These are phyloP conservation scores for Podospora conica DNA, from an alignment of 495 filamentous ascomycete species.

Conservation along the genomic window DNA sequence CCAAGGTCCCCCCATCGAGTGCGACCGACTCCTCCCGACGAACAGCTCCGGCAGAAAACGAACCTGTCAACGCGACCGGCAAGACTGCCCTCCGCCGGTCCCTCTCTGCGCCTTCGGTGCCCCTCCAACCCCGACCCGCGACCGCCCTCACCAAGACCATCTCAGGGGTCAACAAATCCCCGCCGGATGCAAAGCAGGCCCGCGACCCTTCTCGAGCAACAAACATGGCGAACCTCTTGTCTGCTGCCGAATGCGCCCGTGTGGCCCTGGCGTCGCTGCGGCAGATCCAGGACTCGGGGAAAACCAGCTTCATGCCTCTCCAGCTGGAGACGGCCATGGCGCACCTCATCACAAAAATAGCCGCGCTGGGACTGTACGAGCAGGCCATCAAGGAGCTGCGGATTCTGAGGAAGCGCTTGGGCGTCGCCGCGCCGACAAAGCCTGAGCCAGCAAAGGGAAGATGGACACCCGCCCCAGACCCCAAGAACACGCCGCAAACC, in stretches of 20 bases:
- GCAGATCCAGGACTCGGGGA: slow-evolving; percentile 46
- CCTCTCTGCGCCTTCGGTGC: slow-evolving; percentile 42
- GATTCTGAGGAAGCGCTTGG: slow-evolving; percentile 58
- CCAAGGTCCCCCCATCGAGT: slow-evolving; percentile 44
- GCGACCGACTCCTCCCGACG: slow-evolving; percentile 18
- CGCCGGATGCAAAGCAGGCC: slow-evolving; percentile 32
- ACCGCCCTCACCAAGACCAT: slow-evolving; percentile 36
- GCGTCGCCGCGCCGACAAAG: slow-evolving; percentile 23
- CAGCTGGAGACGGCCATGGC: slow-evolving; percentile 83
- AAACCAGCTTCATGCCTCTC: slow-evolving; percentile 49
- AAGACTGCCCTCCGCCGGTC: slow-evolving; percentile 40
- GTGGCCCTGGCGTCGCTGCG: slow-evolving; percentile 66
- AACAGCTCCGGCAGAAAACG: slow-evolving; percentile 23
- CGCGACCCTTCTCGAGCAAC: slow-evolving; percentile 23
- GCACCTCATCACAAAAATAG: slow-evolving; percentile 63
- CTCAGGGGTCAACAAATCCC: neutral
- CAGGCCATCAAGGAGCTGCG: slow-evolving; percentile 72
- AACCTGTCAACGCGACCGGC: slow-evolving; percentile 29
- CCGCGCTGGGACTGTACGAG: slow-evolving; percentile 66
- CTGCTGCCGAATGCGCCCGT: slow-evolving; percentile 68
- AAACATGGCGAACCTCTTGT: slow-evolving; percentile 31
- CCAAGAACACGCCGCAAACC: slow-evolving; percentile 37
- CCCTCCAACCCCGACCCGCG: slow-evolving; percentile 47
- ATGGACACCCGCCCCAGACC: slow-evolving; percentile 16
- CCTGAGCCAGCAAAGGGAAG: slow-evolving; percentile 27